Conservation (phyloP, 257 asterid species). For the Lycium barbarum region DNA sequence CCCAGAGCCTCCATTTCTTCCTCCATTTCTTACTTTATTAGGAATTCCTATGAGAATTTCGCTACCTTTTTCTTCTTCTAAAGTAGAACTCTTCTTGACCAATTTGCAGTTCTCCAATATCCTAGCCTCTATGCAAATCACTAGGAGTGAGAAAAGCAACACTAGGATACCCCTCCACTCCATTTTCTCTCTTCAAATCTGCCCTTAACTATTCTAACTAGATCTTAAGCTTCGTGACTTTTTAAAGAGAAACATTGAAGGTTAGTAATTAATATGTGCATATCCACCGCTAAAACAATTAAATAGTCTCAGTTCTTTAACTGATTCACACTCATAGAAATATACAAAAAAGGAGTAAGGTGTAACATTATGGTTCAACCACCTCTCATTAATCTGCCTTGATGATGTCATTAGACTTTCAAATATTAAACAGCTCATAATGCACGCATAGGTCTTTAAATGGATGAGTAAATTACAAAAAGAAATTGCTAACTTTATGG, state of each 20-base stretch:
- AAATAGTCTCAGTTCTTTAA: too few species aligned
- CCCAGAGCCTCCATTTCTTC: not conserved
- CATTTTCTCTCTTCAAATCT: slow-evolving; percentile 37
- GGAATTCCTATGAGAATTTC: slow-evolving; percentile 23
- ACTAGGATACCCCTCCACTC: slow-evolving; percentile 33
- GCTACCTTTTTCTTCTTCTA: too few species aligned
- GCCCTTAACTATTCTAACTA: not conserved
- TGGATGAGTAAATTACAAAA: too few species aligned
- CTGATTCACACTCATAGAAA: too few species aligned
- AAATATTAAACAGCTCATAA: too few species aligned
- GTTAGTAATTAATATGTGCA: not conserved
- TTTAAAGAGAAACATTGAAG: not conserved
- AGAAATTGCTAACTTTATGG: too few species aligned
- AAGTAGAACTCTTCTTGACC: slow-evolving; percentile 2
- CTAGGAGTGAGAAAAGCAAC: slow-evolving; percentile 42
- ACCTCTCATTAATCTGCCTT: not conserved
- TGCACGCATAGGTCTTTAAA: too few species aligned
- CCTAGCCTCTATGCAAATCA: slow-evolving; percentile 43
- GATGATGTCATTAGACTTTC: not conserved
- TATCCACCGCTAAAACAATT: not conserved
- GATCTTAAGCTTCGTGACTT: not conserved
- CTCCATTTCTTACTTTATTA: slow-evolving; percentile 23
- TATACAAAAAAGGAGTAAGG: too few species aligned
- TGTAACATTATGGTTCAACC: too few species aligned
- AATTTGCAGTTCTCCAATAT: slow-evolving; percentile 36